Evolutionary conservation across 768 basidiomycete genomes (phyloP).

Genomic region (Tricholoma saponaceum): DNA sequence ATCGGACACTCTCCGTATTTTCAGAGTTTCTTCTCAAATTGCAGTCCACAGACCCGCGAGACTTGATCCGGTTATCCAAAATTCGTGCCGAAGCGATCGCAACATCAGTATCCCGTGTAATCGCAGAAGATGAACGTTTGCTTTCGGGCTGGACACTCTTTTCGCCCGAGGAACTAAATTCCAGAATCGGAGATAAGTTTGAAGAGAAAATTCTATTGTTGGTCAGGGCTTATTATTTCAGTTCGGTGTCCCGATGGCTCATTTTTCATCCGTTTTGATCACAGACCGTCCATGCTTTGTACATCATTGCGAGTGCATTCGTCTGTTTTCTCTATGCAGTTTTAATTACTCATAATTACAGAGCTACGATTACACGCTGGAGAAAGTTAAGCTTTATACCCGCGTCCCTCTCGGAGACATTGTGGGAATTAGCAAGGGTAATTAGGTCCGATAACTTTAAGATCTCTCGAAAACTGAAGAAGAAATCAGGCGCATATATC

Average conservation of each 20-base stretch:
- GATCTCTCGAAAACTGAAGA: neutral
- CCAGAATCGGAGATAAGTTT: constrained; percentile 70
- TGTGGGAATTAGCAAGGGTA: constrained; percentile 73
- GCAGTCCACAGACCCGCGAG: constrained; percentile 87
- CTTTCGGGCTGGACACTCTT: constrained; percentile 91
- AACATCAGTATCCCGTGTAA: constrained; percentile 73
- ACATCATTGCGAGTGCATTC: constrained; percentile 63
- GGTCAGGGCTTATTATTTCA: constrained; percentile 44
- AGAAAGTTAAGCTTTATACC: constrained; percentile 88
- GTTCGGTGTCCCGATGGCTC: neutral
- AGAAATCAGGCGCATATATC: constrained; percentile 83
- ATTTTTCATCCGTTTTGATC: neutral
- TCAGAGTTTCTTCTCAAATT: constrained; percentile 89
- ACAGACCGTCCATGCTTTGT: constrained; percentile 53
- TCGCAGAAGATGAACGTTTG: constrained; percentile 73
- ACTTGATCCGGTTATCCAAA: constrained; percentile 82
- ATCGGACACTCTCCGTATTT: constrained; percentile 84
- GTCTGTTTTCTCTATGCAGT: neutral
- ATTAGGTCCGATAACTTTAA: too few species aligned
- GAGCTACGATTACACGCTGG: constrained; percentile 92
- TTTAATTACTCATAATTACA: constrained; percentile 22
- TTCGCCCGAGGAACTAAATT: constrained; percentile 73
- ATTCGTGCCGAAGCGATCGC: constrained; percentile 92
- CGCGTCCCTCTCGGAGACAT: constrained; percentile 86
- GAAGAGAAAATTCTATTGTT: constrained; percentile 93